These are phyloP conservation scores for Tilletia caries DNA, from an alignment of 1,284 basidiomycete species.

Conservation along the genomic window DNA sequence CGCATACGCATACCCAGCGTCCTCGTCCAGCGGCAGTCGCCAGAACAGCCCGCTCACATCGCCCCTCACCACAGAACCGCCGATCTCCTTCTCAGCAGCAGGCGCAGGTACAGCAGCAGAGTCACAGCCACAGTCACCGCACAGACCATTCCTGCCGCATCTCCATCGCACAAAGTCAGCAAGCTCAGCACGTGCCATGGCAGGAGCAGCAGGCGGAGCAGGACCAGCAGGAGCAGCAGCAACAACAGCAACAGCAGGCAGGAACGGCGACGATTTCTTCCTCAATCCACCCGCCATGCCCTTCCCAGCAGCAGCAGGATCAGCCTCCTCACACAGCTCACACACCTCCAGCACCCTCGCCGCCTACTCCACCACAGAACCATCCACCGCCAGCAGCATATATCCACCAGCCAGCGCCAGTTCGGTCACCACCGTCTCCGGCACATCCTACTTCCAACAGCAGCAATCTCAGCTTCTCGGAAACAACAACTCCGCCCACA, in stretches of 20 bases:
- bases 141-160: not conserved
- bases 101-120: too few relatives aligned
- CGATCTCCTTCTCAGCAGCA: not conserved
- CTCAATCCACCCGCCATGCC: too few relatives aligned
- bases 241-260: not conserved
- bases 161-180: not conserved
- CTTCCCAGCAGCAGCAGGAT: too few relatives aligned
- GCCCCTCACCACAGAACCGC: not conserved
- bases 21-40: not conserved
- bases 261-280: too few relatives aligned
- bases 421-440: not conserved
- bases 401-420: too few relatives aligned
- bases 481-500: not conserved
- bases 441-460: slow-evolving; percentile 9
- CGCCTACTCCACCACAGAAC: not conserved
- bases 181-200: not conserved
- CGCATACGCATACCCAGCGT: not conserved
- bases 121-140: not conserved
- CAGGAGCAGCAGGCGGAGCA: too few relatives aligned
- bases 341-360: not conserved
- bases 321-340: not conserved
- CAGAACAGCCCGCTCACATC: not conserved
- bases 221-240: too few relatives aligned
- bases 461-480: not conserved
- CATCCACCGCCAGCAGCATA: too few relatives aligned